Evolutionary conservation across 331 rosid genomes (phyloP).

Genomic region (Cydonia oblonga): DNA sequence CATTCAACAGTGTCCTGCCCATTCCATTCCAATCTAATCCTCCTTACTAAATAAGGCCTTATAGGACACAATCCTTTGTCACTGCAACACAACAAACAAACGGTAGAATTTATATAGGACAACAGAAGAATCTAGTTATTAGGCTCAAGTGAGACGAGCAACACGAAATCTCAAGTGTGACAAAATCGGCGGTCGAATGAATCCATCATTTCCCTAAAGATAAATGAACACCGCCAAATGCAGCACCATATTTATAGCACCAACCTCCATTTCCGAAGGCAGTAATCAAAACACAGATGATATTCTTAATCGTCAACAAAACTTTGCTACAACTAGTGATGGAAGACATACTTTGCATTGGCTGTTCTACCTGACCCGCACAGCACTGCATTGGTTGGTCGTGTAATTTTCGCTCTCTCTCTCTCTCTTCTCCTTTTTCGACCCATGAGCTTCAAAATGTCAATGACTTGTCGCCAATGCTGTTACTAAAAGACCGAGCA

Average conservation of each 20-base stretch:
- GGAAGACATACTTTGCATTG: neutral
- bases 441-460: neutral
- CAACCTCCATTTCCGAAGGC: neutral
- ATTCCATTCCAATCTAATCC: too few species aligned
- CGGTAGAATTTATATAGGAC: neutral
- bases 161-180: neutral
- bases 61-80: too few species aligned
- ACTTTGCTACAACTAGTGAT: neutral
- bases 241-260: neutral
- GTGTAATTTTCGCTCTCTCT: neutral
- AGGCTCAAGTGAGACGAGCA: neutral
- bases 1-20: too few species aligned
- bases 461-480: constrained; percentile 82
- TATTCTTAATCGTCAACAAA: neutral
- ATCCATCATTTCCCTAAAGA: neutral
- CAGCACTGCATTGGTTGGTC: neutral
- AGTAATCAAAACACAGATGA: neutral
- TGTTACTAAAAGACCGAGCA: constrained; percentile 78
- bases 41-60: too few species aligned
- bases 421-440: neutral
- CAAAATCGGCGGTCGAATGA: neutral
- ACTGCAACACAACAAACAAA: neutral
- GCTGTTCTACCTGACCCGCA: neutral
- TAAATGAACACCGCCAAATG: neutral
- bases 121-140: neutral